Conservation (phyloP, 192 early-diverging fungal genomes). For the Coemansia umbellata region DNA sequence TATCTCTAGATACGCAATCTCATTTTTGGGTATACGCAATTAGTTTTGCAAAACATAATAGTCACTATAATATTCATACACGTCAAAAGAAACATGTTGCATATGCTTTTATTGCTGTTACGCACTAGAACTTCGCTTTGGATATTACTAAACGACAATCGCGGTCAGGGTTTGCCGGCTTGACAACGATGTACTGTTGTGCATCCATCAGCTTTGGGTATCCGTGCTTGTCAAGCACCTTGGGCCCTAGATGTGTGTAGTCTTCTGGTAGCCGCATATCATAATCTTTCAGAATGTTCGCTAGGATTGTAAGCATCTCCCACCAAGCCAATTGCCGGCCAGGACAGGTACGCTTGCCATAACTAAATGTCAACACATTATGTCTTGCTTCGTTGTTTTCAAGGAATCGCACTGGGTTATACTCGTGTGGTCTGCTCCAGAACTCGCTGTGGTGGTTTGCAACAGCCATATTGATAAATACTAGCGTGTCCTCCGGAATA, state of each 20-base stretch:
- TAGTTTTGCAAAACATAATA: too few species aligned
- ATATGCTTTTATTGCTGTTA: not conserved
- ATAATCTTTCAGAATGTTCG: conserved; percentile 40
- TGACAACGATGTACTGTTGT: conserved; percentile 39
- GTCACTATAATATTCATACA: too few species aligned
- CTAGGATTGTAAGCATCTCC: conserved; percentile 32
- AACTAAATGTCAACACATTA: conserved; percentile 30
- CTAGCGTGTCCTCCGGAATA: conserved; percentile 17
- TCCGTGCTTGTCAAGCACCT: conserved; percentile 31
- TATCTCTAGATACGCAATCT: too few species aligned
- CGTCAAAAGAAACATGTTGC: conserved; percentile 93
- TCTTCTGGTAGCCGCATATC: conserved; percentile 29
- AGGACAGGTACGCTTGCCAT: conserved; percentile 29
- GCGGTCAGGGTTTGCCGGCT: conserved; percentile 20
- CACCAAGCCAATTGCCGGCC: conserved; percentile 29
- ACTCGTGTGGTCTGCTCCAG: conserved; percentile 26
- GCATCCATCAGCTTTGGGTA: conserved; percentile 32
- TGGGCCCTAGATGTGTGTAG: conserved; percentile 31
- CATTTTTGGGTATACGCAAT: too few species aligned
- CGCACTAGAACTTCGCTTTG: not conserved
- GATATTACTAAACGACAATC: conserved; percentile 29
- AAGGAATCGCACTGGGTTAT: conserved; percentile 23
- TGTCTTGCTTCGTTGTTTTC: conserved; percentile 13
- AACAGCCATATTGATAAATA: conserved; percentile 31
- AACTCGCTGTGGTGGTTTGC: conserved; percentile 24